Base-by-base conservation (phyloP, 257 asterid species). In the Scutellaria minor region DNA sequence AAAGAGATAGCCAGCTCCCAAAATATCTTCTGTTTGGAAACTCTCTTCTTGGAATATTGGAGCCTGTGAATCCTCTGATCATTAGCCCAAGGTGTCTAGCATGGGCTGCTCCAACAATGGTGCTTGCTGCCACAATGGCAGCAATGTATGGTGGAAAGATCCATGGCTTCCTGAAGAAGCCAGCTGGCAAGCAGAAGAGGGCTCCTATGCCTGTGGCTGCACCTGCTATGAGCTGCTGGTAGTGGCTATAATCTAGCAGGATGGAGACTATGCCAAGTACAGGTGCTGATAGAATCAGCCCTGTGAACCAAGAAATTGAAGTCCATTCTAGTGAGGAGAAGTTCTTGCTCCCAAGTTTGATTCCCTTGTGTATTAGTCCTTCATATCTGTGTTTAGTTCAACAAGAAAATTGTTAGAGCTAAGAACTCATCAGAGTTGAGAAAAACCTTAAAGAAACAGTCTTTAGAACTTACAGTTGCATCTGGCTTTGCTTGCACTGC, bases 141-240 rank as follows among this genome's bases (percentile, higher is more conserved):
- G 91, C 91, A 6, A 90, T 81, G 75, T 90, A 90, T 0, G 90
- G 98, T 0, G 91, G 96, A 52, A 92, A 92, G 72, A 92, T 87
- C 96, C 91, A 85, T 11, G 92, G 75, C n/a, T 88, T 90, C 45
- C 81, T 74, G 79, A 90, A 74, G 44, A 90, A 90, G 18, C 98
- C 98, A 0, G 93, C 96, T 0, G 96, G 98, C 60, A 92, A 96
- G 85, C 98, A 90, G 88, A 92, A 90, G 65, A 88, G 83, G 13
- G 93, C 98, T 8, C 98, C 98, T 1, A 80, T 52, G 42, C 89
- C 92, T 0, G 95, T 92, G 70, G 93, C 90, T 37, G 85, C 85
- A 5, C 88, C 98, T 3, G 96, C 93, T 22, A 88, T 72, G 22
- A 88, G 78, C 53, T 88, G 95, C 35, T 86, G 98, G 53, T 82